A percentile compares a stretch with the other conserved stretches of the same genome.
Conservation (phyloP, 2,329 filamentous ascomycete species). For the Pestalotiopsis sp. region DNA sequence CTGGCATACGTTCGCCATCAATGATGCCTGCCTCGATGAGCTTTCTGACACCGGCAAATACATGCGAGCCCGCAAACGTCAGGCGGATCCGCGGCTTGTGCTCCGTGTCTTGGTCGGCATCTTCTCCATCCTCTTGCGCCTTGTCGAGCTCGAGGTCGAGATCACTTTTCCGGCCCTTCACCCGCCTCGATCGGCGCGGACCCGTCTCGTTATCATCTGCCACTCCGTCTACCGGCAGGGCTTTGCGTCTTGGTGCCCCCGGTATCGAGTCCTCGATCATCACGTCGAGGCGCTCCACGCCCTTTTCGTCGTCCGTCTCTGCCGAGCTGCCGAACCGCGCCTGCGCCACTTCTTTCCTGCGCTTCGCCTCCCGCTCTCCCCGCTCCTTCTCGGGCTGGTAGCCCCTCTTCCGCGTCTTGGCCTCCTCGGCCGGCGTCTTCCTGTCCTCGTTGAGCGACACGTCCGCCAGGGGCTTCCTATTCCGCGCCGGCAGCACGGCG, state of each 20-base stretch:
- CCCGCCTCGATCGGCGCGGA: constrained; percentile 14
- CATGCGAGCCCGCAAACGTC: constrained; percentile 72
- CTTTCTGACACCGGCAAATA: constrained; percentile 78
- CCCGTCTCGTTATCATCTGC: constrained; percentile 11
- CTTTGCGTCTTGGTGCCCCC: constrained; percentile 8
- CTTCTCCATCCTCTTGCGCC: constrained; percentile 15
- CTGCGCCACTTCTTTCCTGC: constrained; percentile 60
- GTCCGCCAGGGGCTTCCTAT: constrained; percentile 42
- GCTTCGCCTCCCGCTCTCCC: constrained; percentile 48
- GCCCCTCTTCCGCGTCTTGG: constrained; percentile 25
- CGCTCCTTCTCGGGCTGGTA: constrained; percentile 25
- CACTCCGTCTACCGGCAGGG: constrained; percentile 11
- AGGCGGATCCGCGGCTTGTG: constrained; percentile 65
- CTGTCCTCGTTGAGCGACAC: constrained; percentile 25
- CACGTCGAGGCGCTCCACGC: constrained; percentile 62
- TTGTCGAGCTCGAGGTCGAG: constrained; percentile 21
- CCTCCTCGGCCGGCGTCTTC: constrained; percentile 13
- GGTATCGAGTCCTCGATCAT: constrained; percentile 60
- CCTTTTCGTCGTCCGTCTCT: constrained; percentile 55
- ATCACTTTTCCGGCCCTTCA: constrained; percentile 24
- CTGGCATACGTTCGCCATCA: constrained; percentile 77
- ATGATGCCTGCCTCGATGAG: constrained; percentile 76
- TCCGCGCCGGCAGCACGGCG: constrained; percentile 41
- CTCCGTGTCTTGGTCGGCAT: constrained; percentile 22
- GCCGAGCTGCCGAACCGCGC: constrained; percentile 70